phyloP scores from a whole-genome alignment of 208 protist genomes.

The Phytomonas francai region DNA sequence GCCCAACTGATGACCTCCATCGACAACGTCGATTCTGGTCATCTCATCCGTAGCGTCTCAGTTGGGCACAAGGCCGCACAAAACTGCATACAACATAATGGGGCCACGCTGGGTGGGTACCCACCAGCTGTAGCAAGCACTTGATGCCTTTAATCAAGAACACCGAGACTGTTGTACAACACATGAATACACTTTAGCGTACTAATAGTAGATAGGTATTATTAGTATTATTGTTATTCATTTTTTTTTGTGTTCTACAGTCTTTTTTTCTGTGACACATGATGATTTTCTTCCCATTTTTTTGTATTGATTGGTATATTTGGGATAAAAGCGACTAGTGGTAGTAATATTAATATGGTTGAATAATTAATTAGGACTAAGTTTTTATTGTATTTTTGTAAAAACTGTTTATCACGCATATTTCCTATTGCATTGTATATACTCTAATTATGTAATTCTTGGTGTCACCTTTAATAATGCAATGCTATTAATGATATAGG shows the following conservation, averaged over 20 bases:
- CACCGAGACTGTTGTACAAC: background rate
- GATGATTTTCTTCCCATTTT: background rate
- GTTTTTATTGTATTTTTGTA: background rate
- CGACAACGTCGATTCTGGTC: constrained; percentile 15
- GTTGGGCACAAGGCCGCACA: constrained; percentile 71
- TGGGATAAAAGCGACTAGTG: background rate
- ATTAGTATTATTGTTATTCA: background rate
- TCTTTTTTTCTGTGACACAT: constrained; percentile 4
- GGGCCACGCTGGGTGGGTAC: constrained; percentile 56
- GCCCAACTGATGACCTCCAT: constrained; percentile 45
- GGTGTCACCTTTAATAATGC: background rate
- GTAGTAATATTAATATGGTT: constrained; percentile 2
- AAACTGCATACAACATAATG: constrained; percentile 86
- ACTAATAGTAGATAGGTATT: constrained; percentile 1
- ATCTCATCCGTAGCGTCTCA: constrained; percentile 28
- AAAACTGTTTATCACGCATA: background rate
- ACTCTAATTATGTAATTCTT: background rate
- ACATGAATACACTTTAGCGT: background rate
- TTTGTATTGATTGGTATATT: background rate
- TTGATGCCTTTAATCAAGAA: background rate
- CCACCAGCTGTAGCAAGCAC: constrained; percentile 28
- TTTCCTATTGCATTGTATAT: background rate
- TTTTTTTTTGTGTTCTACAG: constrained; percentile 8
- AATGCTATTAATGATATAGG: constrained; percentile 1
- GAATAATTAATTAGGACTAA: background rate